Percentiles rank a stretch among this genome's conserved stretches.
Evolutionary conservation across 805 yeast species (phyloP).

Genomic region (Starmera amethionina): DNA sequence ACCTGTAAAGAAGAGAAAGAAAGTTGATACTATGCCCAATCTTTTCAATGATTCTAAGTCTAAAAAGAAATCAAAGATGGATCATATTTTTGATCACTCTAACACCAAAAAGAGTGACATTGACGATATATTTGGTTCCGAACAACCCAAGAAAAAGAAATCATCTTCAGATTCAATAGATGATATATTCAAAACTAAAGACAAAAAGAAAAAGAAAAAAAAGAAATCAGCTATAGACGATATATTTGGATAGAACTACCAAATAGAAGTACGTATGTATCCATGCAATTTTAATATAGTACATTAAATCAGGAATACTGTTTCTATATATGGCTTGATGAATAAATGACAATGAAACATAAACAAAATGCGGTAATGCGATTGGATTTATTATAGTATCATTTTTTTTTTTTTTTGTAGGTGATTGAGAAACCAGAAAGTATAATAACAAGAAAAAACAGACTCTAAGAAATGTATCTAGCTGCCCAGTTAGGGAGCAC

Average conservation of each 20-base stretch:
- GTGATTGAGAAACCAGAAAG: too few species aligned
- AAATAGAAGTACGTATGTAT: too few species aligned
- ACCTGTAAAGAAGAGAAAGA: neutral
- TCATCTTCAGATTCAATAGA: neutral
- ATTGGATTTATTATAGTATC: too few species aligned
- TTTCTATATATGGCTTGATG: too few species aligned
- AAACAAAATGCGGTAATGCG: too few species aligned
- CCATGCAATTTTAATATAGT: too few species aligned
- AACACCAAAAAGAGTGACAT: neutral
- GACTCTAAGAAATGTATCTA: conserved; percentile 8
- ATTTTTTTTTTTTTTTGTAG: too few species aligned
- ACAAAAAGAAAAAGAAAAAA: conserved; percentile 35
- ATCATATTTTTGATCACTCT: neutral
- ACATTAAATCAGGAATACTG: too few species aligned
- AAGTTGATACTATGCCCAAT: conserved; percentile 2
- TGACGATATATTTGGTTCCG: conserved; percentile 1
- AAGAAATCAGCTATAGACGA: conserved; percentile 57
- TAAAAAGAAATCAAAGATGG: conserved; percentile 5
- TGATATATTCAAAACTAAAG: conserved; percentile 6
- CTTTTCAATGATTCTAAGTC: conserved; percentile 1
- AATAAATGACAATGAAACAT: too few species aligned
- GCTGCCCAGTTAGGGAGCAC: conserved; percentile 77
- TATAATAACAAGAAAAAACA: neutral
- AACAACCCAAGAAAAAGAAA: neutral
- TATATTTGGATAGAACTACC: conserved; percentile 46